Evolutionary conservation across 1,284 basidiomycete genomes (phyloP), one percentile per base, ranked within the genome.

Genomic region (Pascua guehoae): DNA sequence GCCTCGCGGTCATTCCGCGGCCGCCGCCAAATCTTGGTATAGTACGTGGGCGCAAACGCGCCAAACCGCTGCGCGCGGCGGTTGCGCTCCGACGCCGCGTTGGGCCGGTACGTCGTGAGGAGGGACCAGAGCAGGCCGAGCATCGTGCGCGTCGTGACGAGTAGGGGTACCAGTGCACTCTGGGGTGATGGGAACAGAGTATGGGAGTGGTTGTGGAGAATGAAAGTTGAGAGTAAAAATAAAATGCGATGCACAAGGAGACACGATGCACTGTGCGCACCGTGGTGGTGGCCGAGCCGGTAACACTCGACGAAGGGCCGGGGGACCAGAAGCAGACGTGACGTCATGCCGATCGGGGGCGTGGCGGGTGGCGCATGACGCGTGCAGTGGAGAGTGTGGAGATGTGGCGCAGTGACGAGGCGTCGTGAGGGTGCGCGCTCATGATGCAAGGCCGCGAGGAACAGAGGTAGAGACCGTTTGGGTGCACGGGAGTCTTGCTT

Each of bases 1-100:
- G 75, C 75, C 47, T 77, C 73, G 8, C 55, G 54, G 53, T 77
- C 73, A 36, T 65, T 74, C 14, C 56, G 41, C 8, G 75, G 75
- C 4, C 64, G 50, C 5, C 58, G 49, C 47, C 66, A 63, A 42
- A 66, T 62, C 15, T 72, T 69, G 11, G 73, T 69, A 8, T 36
- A 48, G 53, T 74, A 73, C 5, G 66, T 68, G 11, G 74, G 68
- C 54, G 67, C 63, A 55, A 77, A 77, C 1, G 72, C 72, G 9
- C 75, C 74, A 53, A 74, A 77, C 16, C 69, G 62, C 39, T 65
- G 56, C 0, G 70, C 41, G 17, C 24, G 37, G 8, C 43, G 50
- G 53, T 55, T 51, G 44, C 68, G 58, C 43, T 69, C 56, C 47
- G 58, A 51, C 5, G 67, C 63, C 24, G 68, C 67, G 36, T 60